phyloP scores from a whole-genome alignment of 73 alveolate genomes.

The Loxodes magnus region DNA sequence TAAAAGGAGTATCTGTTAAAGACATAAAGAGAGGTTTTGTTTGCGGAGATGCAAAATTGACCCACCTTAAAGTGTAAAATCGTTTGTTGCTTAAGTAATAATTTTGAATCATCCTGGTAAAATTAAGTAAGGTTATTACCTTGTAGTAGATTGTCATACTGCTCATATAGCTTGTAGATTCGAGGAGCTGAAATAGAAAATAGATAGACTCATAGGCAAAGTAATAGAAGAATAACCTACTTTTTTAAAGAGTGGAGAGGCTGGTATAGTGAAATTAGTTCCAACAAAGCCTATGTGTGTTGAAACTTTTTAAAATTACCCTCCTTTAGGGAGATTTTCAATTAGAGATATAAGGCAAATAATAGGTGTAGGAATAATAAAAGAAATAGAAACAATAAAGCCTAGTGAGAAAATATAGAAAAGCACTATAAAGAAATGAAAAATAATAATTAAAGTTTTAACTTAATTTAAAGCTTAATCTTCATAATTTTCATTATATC shows the following conservation, averaged over 20 bases:
- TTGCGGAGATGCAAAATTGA: no score
- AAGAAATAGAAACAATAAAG: no score
- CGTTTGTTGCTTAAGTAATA: no score
- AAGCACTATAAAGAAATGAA: no score
- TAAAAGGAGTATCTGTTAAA: no score
- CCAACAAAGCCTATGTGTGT: slow-evolving; percentile 56
- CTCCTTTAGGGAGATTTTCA: slow-evolving; percentile 57
- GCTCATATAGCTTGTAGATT: slow-evolving; percentile 25
- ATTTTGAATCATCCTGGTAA: no score
- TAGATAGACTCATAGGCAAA: slow-evolving; percentile 12
- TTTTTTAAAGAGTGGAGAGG: slow-evolving; percentile 49
- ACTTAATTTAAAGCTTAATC: no score
- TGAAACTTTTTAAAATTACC: slow-evolving; percentile 46
- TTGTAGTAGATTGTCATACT: slow-evolving; percentile 29
- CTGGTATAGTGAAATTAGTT: slow-evolving; percentile 38
- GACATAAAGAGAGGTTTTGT: no score
- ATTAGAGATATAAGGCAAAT: slow-evolving; percentile 50
- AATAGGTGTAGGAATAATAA: slow-evolving; percentile 55
- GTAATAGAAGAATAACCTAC: slow-evolving; percentile 20
- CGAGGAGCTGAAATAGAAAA: background rate
- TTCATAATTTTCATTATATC: no score
- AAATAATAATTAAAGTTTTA: no score
- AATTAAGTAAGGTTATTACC: slow-evolving; percentile 29
- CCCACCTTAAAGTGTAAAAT: no score
- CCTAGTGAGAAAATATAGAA: background rate